A percentile compares a stretch with the other conserved stretches of the same genome.
Conservation (phyloP, 2,329 filamentous ascomycete genomes). For the Beauveria scarabaeidicola region DNA sequence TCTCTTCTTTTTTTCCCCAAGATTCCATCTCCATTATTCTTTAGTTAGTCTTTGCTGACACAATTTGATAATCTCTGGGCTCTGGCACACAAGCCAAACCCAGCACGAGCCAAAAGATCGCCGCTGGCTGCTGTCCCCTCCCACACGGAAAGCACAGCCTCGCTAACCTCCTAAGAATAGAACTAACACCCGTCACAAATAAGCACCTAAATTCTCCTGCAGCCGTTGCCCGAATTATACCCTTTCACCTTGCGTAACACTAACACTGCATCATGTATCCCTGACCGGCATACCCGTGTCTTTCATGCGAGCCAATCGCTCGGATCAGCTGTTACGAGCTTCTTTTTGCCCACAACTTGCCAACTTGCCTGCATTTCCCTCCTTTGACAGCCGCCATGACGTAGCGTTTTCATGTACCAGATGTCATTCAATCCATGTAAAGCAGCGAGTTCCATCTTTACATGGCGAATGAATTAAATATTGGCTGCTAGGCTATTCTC, state of each 20-base stretch:
- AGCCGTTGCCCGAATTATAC: conserved; percentile 1
- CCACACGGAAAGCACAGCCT: background rate
- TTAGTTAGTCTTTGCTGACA: background rate
- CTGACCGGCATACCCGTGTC: background rate
- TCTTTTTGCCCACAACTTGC: background rate
- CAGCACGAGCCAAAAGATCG: background rate
- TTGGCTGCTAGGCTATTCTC: no score
- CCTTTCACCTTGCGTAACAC: background rate
- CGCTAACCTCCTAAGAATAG: background rate
- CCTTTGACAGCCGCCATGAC: background rate
- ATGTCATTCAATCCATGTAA: no score
- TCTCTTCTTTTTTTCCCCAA: background rate
- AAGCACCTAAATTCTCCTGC: background rate
- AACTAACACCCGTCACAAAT: background rate
- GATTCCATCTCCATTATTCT: background rate
- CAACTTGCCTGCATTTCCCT: no score
- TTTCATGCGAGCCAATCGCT: conserved; percentile 1
- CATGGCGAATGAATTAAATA: no score
- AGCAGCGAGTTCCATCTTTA: no score
- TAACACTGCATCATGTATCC: background rate
- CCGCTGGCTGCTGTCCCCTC: background rate
- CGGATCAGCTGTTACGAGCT: background rate
- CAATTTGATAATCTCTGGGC: background rate
- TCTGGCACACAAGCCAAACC: no score
- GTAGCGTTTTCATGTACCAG: background rate